Conservation (phyloP, 108 stramenopile genomes). For the Nitzschia sp. region DNA sequence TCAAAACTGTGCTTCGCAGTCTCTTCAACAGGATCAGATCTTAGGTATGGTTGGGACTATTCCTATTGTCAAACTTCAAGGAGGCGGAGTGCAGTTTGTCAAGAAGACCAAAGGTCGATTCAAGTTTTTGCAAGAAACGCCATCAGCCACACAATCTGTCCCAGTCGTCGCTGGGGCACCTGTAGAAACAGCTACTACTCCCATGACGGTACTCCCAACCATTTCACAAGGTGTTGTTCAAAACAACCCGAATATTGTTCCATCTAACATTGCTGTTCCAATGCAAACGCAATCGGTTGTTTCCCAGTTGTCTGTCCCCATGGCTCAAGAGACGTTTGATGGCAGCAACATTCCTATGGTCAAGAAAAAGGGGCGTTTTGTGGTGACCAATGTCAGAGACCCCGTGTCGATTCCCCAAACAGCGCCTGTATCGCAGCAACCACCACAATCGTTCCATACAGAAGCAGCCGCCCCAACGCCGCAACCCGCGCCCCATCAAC, state of each 20-base stretch:
- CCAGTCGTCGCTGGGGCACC: background rate
- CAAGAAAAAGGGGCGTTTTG: constrained; percentile 48
- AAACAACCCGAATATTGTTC: background rate
- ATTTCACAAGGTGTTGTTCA: background rate
- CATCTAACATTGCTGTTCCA: constrained; percentile 11
- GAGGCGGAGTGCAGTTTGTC: constrained; percentile 25
- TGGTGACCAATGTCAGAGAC: constrained; percentile 41
- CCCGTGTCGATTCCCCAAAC: constrained; percentile 7
- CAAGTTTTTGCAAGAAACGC: constrained; percentile 41
- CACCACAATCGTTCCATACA: background rate
- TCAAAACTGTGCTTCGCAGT: background rate
- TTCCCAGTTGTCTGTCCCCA: background rate
- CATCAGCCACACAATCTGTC: constrained; percentile 13
- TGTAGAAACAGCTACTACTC: background rate
- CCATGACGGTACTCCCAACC: constrained; percentile 1
- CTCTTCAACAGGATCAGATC: constrained; percentile 25
- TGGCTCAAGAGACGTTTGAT: constrained; percentile 3
- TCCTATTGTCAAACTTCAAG: constrained; percentile 37
- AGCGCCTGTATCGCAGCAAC: constrained; percentile 6
- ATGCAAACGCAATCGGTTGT: constrained; percentile 14
- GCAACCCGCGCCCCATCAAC: background rate
- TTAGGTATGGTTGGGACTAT: constrained; percentile 45
- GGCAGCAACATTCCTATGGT: constrained; percentile 37
- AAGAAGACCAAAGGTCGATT: constrained; percentile 50
- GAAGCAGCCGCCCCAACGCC: background rate